Evolutionary conservation across 805 yeast genomes (phyloP).

Genomic region (Saccharomycopsis sp.): DNA sequence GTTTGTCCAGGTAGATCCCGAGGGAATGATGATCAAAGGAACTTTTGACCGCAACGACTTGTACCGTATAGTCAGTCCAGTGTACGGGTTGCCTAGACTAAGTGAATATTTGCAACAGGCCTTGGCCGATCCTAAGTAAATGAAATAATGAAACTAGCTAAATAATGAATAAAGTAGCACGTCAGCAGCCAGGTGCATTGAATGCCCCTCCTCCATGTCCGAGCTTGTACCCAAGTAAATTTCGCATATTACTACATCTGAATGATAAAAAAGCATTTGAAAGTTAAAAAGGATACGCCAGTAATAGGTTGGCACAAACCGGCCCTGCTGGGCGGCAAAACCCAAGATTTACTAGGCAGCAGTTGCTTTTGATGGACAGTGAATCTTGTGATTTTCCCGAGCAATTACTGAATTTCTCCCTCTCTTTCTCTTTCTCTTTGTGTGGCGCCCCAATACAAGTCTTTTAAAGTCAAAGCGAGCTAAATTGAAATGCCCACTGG

Average conservation of each 20-base stretch:
- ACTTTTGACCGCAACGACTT: conserved; percentile 52
- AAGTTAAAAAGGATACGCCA: too few relatives aligned
- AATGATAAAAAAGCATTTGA: too few relatives aligned
- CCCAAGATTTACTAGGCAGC: neutral
- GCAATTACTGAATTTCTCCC: neutral
- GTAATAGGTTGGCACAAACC: too few relatives aligned
- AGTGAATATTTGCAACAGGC: conserved; percentile 43
- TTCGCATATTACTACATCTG: neutral
- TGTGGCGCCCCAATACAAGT: too few relatives aligned
- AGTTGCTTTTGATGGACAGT: neutral
- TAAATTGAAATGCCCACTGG: neutral
- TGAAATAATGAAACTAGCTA: neutral
- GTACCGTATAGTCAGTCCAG: conserved; percentile 46
- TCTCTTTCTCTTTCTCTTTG: neutral
- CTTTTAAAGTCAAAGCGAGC: neutral
- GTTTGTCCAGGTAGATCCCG: conserved; percentile 50
- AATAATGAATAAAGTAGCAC: too few relatives aligned
- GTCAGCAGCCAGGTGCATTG: neutral
- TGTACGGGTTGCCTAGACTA: conserved; percentile 42
- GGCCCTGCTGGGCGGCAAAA: neutral
- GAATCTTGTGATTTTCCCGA: neutral
- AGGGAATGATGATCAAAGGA: conserved; percentile 47
- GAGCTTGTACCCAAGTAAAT: too few relatives aligned
- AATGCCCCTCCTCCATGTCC: neutral
- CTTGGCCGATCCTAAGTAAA: neutral